Conservation (phyloP, 306 rosid genomes). For the Crotalaria pallida region DNA sequence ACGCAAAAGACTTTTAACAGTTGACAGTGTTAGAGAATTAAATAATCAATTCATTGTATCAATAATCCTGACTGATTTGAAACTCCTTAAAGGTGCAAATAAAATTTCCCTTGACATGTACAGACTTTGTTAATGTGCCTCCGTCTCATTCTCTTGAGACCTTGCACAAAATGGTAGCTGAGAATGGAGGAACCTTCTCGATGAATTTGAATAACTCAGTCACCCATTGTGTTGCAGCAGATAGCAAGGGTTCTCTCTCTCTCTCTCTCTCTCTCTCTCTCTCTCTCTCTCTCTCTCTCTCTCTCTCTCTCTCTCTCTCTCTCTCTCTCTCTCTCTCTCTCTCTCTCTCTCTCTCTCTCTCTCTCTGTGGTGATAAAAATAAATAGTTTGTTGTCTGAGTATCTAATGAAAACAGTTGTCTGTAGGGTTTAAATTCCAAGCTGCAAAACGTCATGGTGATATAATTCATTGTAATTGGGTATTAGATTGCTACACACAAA, state of each 20-base stretch:
- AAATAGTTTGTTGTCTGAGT: slow-evolving; percentile 11
- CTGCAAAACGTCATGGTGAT: slow-evolving; percentile 77
- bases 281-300: slow-evolving; percentile 37
- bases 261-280: slow-evolving; percentile 36
- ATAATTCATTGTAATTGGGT: slow-evolving; percentile 76
- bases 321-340: slow-evolving; percentile 39
- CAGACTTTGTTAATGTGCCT: slow-evolving; percentile 89
- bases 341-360: slow-evolving; percentile 38
- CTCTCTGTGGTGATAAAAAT: no score
- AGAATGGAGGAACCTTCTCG: slow-evolving; percentile 92
- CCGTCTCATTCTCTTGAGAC: slow-evolving; percentile 66
- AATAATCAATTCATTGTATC: not conserved
- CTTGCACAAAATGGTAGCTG: slow-evolving; percentile 77
- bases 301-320: slow-evolving; percentile 36
- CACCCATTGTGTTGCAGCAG: slow-evolving; percentile 84
- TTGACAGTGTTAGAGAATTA: slow-evolving; percentile 6
- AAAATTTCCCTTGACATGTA: slow-evolving; percentile 51
- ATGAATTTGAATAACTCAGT: slow-evolving; percentile 88
- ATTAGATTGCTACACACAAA: slow-evolving; percentile 64
- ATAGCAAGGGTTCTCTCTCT: slow-evolving; percentile 70
- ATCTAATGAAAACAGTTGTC: slow-evolving; percentile 13
- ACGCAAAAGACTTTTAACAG: not conserved
- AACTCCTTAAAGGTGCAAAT: slow-evolving; percentile 11
- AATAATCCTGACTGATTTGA: slow-evolving; percentile 6
- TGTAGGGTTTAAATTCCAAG: slow-evolving; percentile 85